phyloP scores from a whole-genome alignment of 2,329 filamentous ascomycete species.

The Ascochyta rabiei region DNA sequence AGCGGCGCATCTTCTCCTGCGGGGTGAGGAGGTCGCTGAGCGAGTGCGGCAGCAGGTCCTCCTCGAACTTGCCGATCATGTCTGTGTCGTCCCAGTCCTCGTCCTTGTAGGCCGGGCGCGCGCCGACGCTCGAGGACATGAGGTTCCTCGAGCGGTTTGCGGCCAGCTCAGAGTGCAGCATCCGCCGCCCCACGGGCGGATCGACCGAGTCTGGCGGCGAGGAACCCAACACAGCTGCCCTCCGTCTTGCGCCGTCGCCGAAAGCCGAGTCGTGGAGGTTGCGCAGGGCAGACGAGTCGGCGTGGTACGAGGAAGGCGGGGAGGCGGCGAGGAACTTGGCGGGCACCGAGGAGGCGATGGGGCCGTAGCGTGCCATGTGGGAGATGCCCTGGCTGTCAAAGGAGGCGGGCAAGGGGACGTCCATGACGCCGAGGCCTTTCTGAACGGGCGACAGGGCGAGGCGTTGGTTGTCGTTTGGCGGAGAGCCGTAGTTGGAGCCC shows the following conservation, averaged over 20 bases:
- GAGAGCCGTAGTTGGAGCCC: constrained; percentile 78
- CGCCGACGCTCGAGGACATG: constrained; percentile 65
- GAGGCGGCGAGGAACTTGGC: constrained; percentile 90
- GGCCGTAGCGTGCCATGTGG: constrained; percentile 85
- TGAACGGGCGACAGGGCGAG: constrained; percentile 78
- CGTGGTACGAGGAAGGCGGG: constrained; percentile 68
- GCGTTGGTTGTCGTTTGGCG: constrained; percentile 70
- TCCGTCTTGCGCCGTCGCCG: constrained; percentile 71
- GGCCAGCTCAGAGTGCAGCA: constrained; percentile 68
- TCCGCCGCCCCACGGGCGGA: constrained; percentile 65
- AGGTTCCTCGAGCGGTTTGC: constrained; percentile 61
- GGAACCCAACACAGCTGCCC: constrained; percentile 49
- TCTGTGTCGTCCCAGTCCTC: constrained; percentile 60
- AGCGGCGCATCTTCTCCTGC: constrained; percentile 64
- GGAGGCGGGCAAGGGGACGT: constrained; percentile 89
- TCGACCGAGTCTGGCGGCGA: constrained; percentile 68
- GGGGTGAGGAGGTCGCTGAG: constrained; percentile 68
- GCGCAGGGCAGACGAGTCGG: constrained; percentile 66
- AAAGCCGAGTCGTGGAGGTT: constrained; percentile 70
- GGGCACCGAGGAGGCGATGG: constrained; percentile 90
- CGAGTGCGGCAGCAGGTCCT: constrained; percentile 81
- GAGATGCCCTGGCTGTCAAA: constrained; percentile 97
- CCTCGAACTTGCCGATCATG: constrained; percentile 77
- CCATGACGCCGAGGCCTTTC: constrained; percentile 82
- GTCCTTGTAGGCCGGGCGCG: constrained; percentile 50